These are phyloP conservation scores for apple (Malus domestica) DNA, from an alignment of 306 rosid species.

Conservation along the genomic window ASM211411v1 NC_041793.1:6867001-6867500, in stretches of 20 bases:
- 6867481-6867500: background rate
- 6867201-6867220: background rate
- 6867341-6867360: conserved; percentile 64
- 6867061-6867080: background rate
- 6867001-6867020: background rate
- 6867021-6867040: background rate
- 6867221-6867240: conserved; percentile 23
- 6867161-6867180: background rate
- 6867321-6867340: conserved; percentile 82
- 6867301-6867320: conserved; percentile 96
- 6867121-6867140: background rate
- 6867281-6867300: conserved; percentile 87
- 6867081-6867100: background rate
- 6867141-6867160: background rate
- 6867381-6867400: background rate
- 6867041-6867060: background rate
- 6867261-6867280: conserved; percentile 49
- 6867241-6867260: conserved; percentile 51
- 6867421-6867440: background rate
- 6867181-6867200: background rate
- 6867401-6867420: background rate
- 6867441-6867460: background rate
- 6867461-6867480: background rate
- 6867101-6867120: background rate
- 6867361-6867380: background rate